phyloP scores from a whole-genome alignment of 345 rosid genomes.

The Anacardium occidentale region DNA sequence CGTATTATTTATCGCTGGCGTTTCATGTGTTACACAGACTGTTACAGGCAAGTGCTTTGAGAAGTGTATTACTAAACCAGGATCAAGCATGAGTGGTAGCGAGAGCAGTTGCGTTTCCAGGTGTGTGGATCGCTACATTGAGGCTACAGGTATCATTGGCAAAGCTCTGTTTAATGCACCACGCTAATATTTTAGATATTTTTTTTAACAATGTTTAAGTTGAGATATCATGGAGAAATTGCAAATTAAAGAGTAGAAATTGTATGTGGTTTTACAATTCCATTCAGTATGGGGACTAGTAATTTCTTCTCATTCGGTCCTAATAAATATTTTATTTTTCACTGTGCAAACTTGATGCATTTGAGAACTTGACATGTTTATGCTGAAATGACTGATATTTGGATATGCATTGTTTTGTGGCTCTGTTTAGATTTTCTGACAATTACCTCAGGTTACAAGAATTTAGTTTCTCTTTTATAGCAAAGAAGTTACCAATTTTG shows the following conservation, averaged over 20 bases:
- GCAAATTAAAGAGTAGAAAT: not conserved
- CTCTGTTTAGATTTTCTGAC: too few species aligned
- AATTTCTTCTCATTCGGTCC: not conserved
- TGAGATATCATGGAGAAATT: not conserved
- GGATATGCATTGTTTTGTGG: too few species aligned
- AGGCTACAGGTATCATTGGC: constrained; percentile 81
- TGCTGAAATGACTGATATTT: not conserved
- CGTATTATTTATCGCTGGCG: too few species aligned
- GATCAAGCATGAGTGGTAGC: constrained; percentile 82
- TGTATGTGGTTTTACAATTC: not conserved
- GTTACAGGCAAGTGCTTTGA: constrained; percentile 78
- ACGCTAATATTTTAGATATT: constrained; percentile 41
- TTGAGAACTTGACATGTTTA: not conserved
- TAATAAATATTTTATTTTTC: not conserved
- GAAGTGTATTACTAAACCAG: constrained; percentile 84
- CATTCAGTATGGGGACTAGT: too few species aligned
- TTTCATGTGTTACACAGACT: constrained; percentile 45
- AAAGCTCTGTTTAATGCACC: constrained; percentile 56
- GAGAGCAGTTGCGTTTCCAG: constrained; percentile 94
- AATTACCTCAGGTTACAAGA: too few species aligned
- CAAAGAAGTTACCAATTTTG: too few species aligned
- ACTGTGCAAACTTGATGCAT: not conserved
- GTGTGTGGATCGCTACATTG: constrained; percentile 96
- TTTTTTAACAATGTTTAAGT: constrained; percentile 14
- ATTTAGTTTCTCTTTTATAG: too few species aligned